Base-by-base conservation (phyloP, 2,329 filamentous ascomycete genomes). In the Lecanicillium sp. region DNA sequence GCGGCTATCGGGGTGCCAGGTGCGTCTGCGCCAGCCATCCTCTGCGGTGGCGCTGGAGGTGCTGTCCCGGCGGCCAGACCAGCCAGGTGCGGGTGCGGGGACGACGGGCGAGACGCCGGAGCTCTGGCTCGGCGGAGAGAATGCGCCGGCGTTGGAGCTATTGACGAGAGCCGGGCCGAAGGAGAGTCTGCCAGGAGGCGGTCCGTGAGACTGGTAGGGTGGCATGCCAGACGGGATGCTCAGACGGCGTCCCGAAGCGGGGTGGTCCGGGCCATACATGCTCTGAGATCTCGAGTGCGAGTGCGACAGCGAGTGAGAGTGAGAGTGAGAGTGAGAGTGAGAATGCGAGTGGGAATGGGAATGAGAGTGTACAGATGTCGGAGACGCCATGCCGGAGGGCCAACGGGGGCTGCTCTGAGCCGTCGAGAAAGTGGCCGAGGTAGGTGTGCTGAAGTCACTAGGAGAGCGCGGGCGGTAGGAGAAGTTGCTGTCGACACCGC, bases 1-100 rank as follows among this genome's bases (percentile, higher is more conserved):
- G 14, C 78, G 75, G 51, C 82, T 86, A 52, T 89, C 87, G 1
- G 89, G 87, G 65, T 96, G 90, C 90, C 90, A 96, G 3, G 90
- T 96, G 45, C 90, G 79, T 52, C 90, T 76, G 54, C 90, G 81
- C 78, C 83, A 87, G 48, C 87, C 86, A 35, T 89, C 83, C 53
- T 95, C 89, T 1, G 78, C 69, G 17, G n/a, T 17, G 12, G 74
- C 71, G 44, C 75, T 79, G 8, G 76, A 70, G 3, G 72, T 71
- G 0, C 86, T 86, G 33, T 90, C 86, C 35, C 84, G 75, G 24
- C 84, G 72, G 35, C 71, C 76, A 1, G 81, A 86, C 44, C 44
- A 47, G 7, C 26, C 44, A 10, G 33, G 4, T 9, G 44, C 7
- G n/a, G 23, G 36, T 40, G 26, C 37, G 12, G 37, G n/a, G n/a